Conservation (phyloP, 1,284 basidiomycete species). For the Apiotrichum siamense region DNA sequence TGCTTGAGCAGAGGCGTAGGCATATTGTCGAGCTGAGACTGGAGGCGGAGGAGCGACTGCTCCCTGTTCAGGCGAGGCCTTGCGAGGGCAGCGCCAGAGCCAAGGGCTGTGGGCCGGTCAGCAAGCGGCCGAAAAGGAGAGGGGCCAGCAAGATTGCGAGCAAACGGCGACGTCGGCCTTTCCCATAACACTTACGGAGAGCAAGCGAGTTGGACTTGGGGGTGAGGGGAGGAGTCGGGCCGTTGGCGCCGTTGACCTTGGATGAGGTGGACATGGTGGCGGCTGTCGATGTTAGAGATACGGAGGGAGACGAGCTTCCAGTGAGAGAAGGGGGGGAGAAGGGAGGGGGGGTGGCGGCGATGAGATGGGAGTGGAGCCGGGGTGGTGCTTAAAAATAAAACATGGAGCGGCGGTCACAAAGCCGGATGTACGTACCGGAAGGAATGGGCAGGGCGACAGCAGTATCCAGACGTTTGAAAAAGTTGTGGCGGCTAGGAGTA, state of each 20-base stretch:
- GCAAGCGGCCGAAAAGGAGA: background rate
- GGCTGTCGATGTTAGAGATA: background rate
- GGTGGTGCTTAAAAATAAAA: background rate
- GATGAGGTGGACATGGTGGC: background rate
- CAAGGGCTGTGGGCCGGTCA: conserved; percentile 5
- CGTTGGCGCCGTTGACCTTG: conserved; percentile 1
- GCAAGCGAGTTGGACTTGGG: conserved; percentile 17
- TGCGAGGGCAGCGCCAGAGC: conserved; percentile 1
- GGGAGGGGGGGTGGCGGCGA: background rate
- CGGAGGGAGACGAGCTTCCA: background rate
- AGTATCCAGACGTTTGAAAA: background rate
- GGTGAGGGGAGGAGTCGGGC: conserved; percentile 15
- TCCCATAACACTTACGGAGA: conserved; percentile 8
- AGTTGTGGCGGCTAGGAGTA: background rate
- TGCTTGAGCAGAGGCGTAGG: conserved; percentile 41
- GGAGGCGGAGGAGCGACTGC: conserved; percentile 40
- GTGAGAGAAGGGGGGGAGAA: background rate
- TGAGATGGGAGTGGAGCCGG: background rate
- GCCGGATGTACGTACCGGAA: background rate
- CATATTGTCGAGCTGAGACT: conserved; percentile 32
- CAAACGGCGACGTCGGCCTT: background rate
- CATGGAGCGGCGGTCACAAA: background rate
- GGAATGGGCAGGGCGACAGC: background rate
- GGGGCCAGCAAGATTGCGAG: background rate
- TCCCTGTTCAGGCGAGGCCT: conserved; percentile 13